Evolutionary conservation across 352 stramenopile genomes (phyloP), one percentile per base, ranked within the genome.

Genomic region (Globisporangium cylindrosporum): DNA sequence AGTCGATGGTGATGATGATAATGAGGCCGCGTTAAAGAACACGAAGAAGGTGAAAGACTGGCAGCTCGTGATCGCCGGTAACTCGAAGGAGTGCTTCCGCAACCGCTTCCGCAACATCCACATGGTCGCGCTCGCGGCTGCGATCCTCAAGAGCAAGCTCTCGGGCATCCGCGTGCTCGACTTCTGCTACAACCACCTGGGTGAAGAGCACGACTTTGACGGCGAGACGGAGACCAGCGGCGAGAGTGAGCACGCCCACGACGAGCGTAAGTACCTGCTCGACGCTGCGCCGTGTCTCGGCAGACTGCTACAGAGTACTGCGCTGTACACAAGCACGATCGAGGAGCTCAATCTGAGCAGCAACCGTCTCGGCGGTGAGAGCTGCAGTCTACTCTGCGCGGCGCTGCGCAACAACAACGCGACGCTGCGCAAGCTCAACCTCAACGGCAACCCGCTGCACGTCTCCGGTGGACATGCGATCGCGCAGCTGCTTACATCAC

Each of bases 71-170:
- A 55, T 91, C 18, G 78, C 78, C 18, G 83, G 83, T 14, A 91
- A 89, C 59, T 79, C 72, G 43, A 77, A 75, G 36, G 80, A 88
- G 49, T 74, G 77, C 54, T 91, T 91, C 68, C 73, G 77, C 63
- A 75, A 86, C 38, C 76, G 81, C 57, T 64, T 90, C 48, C 83
- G 83, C 59, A 91, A 91, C 64, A 88, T 89, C 59, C 81, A 91
- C 34, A 66, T 91, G 22, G 73, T 88, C 18, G 81, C 83, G 59
- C 77, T 91, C 48, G 69, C 71, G 7, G 72, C 74, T 32, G 78
- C 83, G 0, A 38, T 91, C 32, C 69, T 87, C 65, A 86, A 83
- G 66, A 86, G 72, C 70, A 73, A 74, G 15, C 64, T 90, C 0
- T 46, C 72, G 32, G 78, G 76, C 24, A 74, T 91, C 29, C 59